Conservation (phyloP, 805 yeast genomes). For the Diddensiella caesifluorescens region DNA sequence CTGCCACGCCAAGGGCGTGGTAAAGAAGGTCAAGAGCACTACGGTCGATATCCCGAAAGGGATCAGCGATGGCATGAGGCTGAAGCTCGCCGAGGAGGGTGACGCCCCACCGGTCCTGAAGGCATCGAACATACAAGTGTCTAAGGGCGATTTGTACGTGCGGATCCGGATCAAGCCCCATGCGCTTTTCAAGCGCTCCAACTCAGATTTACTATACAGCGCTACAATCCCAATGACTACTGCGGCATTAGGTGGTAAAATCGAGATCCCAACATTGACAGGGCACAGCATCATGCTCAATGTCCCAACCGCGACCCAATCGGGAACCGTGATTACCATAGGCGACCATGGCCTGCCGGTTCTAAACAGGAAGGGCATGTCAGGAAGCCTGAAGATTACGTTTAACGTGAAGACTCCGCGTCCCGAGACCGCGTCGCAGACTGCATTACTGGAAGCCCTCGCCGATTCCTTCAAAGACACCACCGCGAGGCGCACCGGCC, state of each 20-base stretch:
- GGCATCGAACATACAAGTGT: conserved; percentile 60
- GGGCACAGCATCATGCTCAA: conserved; percentile 71
- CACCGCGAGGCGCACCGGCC: conserved; percentile 61
- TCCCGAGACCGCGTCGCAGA: conserved; percentile 79
- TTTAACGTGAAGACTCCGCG: conserved; percentile 65
- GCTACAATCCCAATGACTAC: conserved; percentile 86
- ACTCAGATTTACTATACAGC: conserved; percentile 58
- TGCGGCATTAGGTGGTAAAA: conserved; percentile 90
- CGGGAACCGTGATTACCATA: conserved; percentile 65
- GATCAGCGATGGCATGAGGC: conserved; percentile 75
- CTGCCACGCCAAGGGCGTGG: conserved; percentile 90
- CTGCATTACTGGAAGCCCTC: conserved; percentile 83
- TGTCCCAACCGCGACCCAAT: conserved; percentile 79
- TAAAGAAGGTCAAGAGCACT: conserved; percentile 59
- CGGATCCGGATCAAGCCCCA: conserved; percentile 76
- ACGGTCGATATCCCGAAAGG: conserved; percentile 86
- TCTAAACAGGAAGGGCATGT: conserved; percentile 43
- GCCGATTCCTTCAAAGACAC: conserved; percentile 86
- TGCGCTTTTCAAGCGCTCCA: conserved; percentile 58
- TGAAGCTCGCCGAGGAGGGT: conserved; percentile 84
- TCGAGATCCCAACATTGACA: conserved; percentile 85
- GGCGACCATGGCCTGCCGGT: conserved; percentile 87
- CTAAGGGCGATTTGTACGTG: conserved; percentile 84
- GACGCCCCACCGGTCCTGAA: conserved; percentile 78
- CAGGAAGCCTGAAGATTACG: conserved; percentile 78